phyloP scores from a whole-genome alignment of 345 rosid genomes.

The Turnera subulata region DNA sequence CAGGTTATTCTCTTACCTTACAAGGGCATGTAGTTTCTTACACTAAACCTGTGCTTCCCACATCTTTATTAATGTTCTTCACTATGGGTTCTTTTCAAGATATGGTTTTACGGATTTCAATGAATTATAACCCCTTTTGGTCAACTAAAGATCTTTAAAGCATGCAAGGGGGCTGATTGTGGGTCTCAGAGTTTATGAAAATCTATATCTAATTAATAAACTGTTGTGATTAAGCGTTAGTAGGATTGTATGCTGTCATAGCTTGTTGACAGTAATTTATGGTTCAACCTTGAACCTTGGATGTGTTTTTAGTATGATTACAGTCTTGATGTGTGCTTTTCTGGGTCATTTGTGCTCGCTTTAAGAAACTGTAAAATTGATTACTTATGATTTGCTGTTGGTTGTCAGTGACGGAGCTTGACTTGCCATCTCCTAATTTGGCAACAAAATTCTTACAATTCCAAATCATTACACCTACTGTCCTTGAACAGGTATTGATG shows the following conservation, averaged over 20 bases:
- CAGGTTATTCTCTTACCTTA: conserved; percentile 40
- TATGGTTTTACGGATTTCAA: neutral
- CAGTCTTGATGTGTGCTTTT: neutral
- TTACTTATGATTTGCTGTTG: too few relatives aligned
- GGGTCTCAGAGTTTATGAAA: neutral
- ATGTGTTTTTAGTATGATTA: neutral
- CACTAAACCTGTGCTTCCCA: neutral
- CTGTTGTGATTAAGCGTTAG: too few relatives aligned
- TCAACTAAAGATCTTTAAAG: too few relatives aligned
- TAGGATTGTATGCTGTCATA: too few relatives aligned
- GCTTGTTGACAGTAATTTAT: neutral
- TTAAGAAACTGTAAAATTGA: neutral
- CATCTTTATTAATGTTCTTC: too few relatives aligned
- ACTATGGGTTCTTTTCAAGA: neutral
- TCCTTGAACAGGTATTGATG: conserved; percentile 42
- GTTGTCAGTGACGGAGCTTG: too few relatives aligned
- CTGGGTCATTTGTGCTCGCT: neutral
- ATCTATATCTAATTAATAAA: neutral
- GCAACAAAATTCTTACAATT: too few relatives aligned
- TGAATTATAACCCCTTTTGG: neutral
- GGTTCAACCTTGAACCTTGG: neutral
- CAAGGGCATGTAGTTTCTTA: neutral
- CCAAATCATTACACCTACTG: neutral
- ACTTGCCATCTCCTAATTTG: too few relatives aligned
- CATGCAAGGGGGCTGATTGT: neutral